phyloP scores from a whole-genome alignment of 2,329 filamentous ascomycete species.

The Penicillium janthinellum region DNA sequence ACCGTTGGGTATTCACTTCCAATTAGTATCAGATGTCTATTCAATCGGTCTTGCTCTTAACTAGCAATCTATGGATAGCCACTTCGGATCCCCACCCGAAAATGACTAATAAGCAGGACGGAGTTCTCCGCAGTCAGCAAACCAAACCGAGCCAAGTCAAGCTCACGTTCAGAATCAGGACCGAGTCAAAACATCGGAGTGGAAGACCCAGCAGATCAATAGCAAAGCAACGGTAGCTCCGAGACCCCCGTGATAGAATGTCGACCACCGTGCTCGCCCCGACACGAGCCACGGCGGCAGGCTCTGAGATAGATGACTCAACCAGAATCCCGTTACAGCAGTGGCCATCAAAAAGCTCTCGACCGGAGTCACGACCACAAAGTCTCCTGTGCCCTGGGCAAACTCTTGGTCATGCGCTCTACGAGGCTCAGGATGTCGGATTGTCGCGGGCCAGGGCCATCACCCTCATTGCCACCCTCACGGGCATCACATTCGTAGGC shows the following conservation, averaged over 20 bases:
- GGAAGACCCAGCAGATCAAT: background rate
- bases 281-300: background rate
- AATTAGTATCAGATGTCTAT: too few species aligned
- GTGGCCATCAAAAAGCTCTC: conserved; percentile 1
- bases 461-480: conserved; percentile 29
- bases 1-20: background rate
- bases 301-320: conserved; percentile 8
- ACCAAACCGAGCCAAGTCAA: background rate
- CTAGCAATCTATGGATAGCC: background rate
- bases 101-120: background rate
- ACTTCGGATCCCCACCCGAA: background rate
- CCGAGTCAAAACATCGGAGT: background rate
- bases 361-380: background rate
- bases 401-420: background rate
- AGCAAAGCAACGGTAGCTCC: background rate
- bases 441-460: conserved; percentile 16
- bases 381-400: conserved; percentile 1
- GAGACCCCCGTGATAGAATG: background rate
- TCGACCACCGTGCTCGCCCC: conserved; percentile 5
- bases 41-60: too few species aligned
- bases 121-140: background rate
- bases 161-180: background rate
- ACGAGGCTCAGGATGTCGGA: background rate
- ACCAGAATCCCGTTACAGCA: background rate
- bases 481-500: conserved; percentile 34